Base-by-base conservation (phyloP, 164 flowering plant genomes). In the Liriodendron chinense region DNA sequence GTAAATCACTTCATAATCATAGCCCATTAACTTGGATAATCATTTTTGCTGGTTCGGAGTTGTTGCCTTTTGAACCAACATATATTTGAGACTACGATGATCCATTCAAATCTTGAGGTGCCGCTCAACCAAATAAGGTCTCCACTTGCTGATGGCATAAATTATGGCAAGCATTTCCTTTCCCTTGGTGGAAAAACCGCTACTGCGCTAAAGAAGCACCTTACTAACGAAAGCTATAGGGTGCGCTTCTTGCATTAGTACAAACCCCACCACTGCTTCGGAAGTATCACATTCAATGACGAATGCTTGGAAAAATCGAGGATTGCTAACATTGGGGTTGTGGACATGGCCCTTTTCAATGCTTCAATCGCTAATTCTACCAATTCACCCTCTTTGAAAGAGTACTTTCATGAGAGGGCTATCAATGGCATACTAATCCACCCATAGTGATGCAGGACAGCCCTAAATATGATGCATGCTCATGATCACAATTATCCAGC, bases 151-250 rank as follows among this genome's bases (percentile, higher is more conserved):
- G 1, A 78, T 56, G 5, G 73, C 74, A 7, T 48, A 3, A 0
- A 71, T 53, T 1, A 78, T 64, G 9, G 80, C 34, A 1, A 69
- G 4, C 24, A 78, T 22, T 16, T 78, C 80, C 13, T 66, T n/a
- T 9, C 20, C 53, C 9, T 78, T 61, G 26, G 48, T 47, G 18
- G 72, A 66, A 7, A 2, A 9, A 10, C 23, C 7, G 0, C 20
- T 0, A 2, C 22, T 49, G 1, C 0, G 0, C 0, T 9, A 26
- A 0, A 43, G n/a, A 18, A 76, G 16, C 1, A 43, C 34, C 21
- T 20, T 6, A 23, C 61, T 77, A 4, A 72, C n/a, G 1, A 25
- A 71, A 1, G 75, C 72, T 2, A 72, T 22, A 0, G 69, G 74
- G 3, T n/a, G 9, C 0, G 20, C 23, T 47, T 64, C 2, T 43